Base-by-base conservation (phyloP, 768 basidiomycete species). In the Trametes gibbosa region DNA sequence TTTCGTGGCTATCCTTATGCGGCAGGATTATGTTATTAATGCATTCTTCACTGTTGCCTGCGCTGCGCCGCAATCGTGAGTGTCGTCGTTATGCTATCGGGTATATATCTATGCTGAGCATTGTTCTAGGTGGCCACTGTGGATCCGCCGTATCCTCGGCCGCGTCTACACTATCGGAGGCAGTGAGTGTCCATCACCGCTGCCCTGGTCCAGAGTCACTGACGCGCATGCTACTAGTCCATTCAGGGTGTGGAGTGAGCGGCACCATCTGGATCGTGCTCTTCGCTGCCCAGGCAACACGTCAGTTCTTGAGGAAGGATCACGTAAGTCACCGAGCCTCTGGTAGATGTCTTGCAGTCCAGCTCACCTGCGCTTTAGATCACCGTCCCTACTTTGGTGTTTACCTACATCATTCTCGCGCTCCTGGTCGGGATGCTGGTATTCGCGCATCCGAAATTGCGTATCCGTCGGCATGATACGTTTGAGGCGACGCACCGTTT, bases 401-500 rank as follows among this genome's bases (percentile, higher is more conserved):
- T 83, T 23, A 80, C 80, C 17, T 84, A 82, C 63, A 63, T 74
- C 37, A 81, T 83, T 50, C 67, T 84, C 23, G 64, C 74, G 1
- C 67, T 81, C 13, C 72, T 84, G 3, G 25, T 80, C 17, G 75
- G 74, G 6, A 81, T 84, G 57, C 72, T 82, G 12, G 58, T 74
- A n/a, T 80, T 81, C 52, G 82, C 83, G 0, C 72, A 79, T 59
- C 83, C 83, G 0, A 68, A 70, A 14, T 63, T 81, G 54, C 76
- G 83, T 42, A 69, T 68, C 42, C 74, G 75, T 34, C 71, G 70
- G 39, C 82, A 84, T 67, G 74, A 84, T 60, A 73, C 68, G 12
- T 84, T 83, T 58, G 83, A 84, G 66, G 73, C 69, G 49, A 74
- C 74, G n/a, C 83, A 84, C 68, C 79, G 83, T 27, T 83, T 81